Conservation (phyloP, 148 eudicot species). For the Nepenthes mirabilis region DNA sequence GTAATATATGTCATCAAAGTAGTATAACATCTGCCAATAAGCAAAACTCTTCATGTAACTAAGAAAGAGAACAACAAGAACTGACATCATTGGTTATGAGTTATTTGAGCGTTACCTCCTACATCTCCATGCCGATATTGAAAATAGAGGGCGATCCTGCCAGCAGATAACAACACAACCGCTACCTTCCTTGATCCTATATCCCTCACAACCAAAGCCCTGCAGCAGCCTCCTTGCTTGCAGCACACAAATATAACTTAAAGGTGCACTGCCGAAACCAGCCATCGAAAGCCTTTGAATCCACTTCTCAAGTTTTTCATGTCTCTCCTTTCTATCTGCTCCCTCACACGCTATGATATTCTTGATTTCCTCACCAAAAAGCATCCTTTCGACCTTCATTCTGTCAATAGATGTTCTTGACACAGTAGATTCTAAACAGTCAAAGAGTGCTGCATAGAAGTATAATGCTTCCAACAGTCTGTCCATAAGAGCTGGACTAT, state of each 20-base stretch:
- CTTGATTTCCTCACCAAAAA: slow-evolving; percentile 81
- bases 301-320: slow-evolving; percentile 89
- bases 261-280: slow-evolving; percentile 50
- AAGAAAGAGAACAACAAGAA: not conserved
- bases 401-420: slow-evolving; percentile 67
- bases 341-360: slow-evolving; percentile 84
- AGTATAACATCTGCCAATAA: slow-evolving; percentile 17
- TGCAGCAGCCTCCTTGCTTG: slow-evolving; percentile 69
- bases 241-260: slow-evolving; percentile 70
- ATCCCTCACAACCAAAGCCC: slow-evolving; percentile 60
- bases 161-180: slow-evolving; percentile 80
- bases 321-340: slow-evolving; percentile 58
- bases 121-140: slow-evolving; percentile 80
- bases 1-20: not conserved
- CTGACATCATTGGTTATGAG: not conserved
- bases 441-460: slow-evolving; percentile 82
- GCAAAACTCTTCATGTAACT: slow-evolving; percentile 11
- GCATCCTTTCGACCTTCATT: slow-evolving; percentile 70
- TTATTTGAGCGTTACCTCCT: slow-evolving; percentile 28
- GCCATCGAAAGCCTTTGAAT: slow-evolving; percentile 52
- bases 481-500: slow-evolving; percentile 57
- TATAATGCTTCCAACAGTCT: slow-evolving; percentile 67
- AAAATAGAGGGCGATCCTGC: slow-evolving; percentile 84
- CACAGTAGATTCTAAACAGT: slow-evolving; percentile 69
- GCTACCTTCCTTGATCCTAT: slow-evolving; percentile 63